Evolutionary conservation across 140 eudicot species (phyloP).

Genomic region (Senecio squalidus): DNA sequence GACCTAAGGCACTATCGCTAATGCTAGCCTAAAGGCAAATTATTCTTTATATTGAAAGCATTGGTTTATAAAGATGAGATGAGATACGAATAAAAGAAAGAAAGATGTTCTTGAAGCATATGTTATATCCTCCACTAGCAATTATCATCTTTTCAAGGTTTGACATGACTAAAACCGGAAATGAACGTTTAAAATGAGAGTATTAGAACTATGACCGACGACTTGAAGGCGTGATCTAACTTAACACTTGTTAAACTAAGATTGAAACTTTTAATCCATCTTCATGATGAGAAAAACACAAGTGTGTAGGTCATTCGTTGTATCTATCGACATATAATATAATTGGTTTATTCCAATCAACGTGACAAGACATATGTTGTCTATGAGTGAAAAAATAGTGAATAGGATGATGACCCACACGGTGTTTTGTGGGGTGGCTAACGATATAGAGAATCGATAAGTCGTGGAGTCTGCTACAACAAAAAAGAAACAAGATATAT

Average conservation of each 20-base stretch:
- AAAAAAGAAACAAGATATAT: conserved; percentile 5
- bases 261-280: background rate
- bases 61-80: conserved; percentile 20
- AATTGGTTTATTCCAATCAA: conserved; percentile 1
- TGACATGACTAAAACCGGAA: conserved; percentile 6
- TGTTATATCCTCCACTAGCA: conserved; percentile 30
- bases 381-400: background rate
- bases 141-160: background rate
- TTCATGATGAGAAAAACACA: background rate
- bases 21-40: conserved; percentile 29
- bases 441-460: conserved; percentile 7
- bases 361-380: conserved; percentile 8
- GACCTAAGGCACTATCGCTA: conserved; percentile 27
- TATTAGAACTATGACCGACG: background rate
- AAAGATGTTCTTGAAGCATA: conserved; percentile 16
- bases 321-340: background rate
- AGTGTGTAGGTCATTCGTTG: background rate
- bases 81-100: conserved; percentile 27
- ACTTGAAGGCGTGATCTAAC: background rate
- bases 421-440: conserved; percentile 11
- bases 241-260: background rate
- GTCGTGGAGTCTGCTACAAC: conserved; percentile 2
- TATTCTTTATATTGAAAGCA: conserved; percentile 19
- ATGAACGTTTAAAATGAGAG: background rate
- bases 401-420: background rate